These are phyloP conservation scores for Cucurbita pepo DNA, from an alignment of 306 rosid species.

Conservation along the genomic window DNA sequence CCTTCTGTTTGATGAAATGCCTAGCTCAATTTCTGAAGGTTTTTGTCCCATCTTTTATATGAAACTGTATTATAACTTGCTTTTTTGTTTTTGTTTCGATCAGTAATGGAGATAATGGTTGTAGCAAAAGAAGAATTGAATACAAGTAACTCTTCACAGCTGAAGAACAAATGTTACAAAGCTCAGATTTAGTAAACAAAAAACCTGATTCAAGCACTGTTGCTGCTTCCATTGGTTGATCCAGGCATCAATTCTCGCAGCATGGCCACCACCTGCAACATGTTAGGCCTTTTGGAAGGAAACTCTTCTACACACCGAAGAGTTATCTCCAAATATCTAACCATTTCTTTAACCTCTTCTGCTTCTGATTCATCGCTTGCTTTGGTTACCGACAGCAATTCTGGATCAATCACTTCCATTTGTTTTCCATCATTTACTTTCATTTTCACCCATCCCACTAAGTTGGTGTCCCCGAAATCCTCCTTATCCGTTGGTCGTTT, in stretches of 20 bases:
- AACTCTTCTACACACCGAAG: slow-evolving; percentile 72
- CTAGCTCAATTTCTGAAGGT: neutral
- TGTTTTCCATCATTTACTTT: slow-evolving; percentile 78
- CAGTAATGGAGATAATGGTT: neutral
- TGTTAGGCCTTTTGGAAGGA: slow-evolving; percentile 85
- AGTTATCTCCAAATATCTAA: slow-evolving; percentile 57
- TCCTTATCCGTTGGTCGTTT: slow-evolving; percentile 90
- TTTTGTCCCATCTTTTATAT: neutral
- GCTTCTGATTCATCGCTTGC: slow-evolving; percentile 69
- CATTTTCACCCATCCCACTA: slow-evolving; percentile 92
- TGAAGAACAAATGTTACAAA: slow-evolving; percentile 31
- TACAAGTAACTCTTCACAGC: slow-evolving; percentile 23
- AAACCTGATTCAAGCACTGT: slow-evolving; percentile 37
- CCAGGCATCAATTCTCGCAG: slow-evolving; percentile 70
- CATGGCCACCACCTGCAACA: slow-evolving; percentile 85
- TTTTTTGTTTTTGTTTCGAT: neutral
- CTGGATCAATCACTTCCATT: slow-evolving; percentile 79
- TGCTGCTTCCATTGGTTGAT: slow-evolving; percentile 68
- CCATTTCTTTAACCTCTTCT: slow-evolving; percentile 82
- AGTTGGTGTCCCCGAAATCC: slow-evolving; percentile 86
- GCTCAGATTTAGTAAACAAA: slow-evolving; percentile 16
- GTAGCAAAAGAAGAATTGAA: slow-evolving; percentile 1
- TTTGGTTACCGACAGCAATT: slow-evolving; percentile 44
- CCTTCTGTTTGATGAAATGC: neutral
- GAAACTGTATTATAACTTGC: neutral